A percentile compares a stretch with the other conserved stretches of the same genome.
Evolutionary conservation across 805 yeast species (phyloP).

Genomic region (Teunomyces kruisii): DNA sequence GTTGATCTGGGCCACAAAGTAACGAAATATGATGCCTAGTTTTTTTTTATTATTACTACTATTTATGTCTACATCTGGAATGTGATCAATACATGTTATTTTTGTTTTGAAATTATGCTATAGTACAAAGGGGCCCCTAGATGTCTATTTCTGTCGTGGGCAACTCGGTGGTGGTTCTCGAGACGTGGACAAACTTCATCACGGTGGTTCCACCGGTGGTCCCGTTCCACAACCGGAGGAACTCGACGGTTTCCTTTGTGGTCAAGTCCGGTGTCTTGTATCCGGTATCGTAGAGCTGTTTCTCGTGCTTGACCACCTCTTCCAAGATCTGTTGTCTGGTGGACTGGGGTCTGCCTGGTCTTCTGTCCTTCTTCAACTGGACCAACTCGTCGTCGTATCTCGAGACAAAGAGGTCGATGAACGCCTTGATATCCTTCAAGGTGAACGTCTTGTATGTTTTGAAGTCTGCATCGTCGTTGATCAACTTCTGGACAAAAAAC

Average conservation of each 20-base stretch:
- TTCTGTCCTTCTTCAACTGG: conserved; percentile 58
- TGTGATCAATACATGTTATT: conserved; percentile 1
- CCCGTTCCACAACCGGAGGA: conserved; percentile 76
- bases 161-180: conserved; percentile 25
- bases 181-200: conserved; percentile 48
- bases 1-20: conserved; percentile 2
- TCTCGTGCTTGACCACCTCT: conserved; percentile 59
- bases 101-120: background rate
- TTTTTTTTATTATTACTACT: too few species aligned
- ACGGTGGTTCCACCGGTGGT: conserved; percentile 73
- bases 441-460: conserved; percentile 42
- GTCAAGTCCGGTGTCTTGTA: conserved; percentile 69
- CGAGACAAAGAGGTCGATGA: conserved; percentile 60
- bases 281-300: conserved; percentile 66
- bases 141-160: conserved; percentile 17
- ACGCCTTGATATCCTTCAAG: conserved; percentile 56
- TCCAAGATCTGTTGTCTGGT: conserved; percentile 68
- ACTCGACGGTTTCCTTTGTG: conserved; percentile 55
- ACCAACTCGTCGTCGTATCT: conserved; percentile 77
- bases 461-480: conserved; percentile 32
- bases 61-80: conserved; percentile 3
- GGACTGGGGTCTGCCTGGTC: conserved; percentile 86
- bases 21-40: background rate
- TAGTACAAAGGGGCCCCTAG: background rate
- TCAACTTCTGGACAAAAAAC: conserved; percentile 57